Conservation (phyloP, 1,284 basidiomycete species). For the Boletus chippewaensis region DNA sequence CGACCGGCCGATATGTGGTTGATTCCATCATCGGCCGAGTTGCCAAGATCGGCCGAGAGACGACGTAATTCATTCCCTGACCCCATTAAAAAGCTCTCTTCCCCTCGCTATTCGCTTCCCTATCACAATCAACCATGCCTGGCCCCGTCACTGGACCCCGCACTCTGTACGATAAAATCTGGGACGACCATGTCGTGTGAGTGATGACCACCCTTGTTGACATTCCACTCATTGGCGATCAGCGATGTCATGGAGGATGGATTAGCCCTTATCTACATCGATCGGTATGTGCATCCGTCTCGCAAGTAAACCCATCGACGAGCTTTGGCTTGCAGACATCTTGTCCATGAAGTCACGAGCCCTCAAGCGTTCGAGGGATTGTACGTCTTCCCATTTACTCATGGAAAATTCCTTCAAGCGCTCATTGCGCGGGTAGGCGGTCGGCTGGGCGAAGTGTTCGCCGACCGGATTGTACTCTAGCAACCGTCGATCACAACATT, state of each 20-base stretch:
- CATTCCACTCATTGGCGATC: conserved; percentile 17
- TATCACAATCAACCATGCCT: conserved; percentile 42
- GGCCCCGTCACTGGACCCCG: conserved; percentile 53
- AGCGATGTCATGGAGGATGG: conserved; percentile 78
- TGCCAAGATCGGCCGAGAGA: conserved; percentile 19
- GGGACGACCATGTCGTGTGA: conserved; percentile 91
- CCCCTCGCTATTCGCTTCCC: neutral
- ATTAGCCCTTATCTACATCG: conserved; percentile 87
- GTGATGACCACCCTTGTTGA: conserved; percentile 26
- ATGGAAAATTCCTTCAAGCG: neutral
- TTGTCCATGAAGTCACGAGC: conserved; percentile 94
- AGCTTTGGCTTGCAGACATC: conserved; percentile 53
- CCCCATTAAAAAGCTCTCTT: neutral
- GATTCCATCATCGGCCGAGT: conserved; percentile 19
- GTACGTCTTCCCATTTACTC: conserved; percentile 37
- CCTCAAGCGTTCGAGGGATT: conserved; percentile 96
- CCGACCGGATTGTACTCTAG: conserved; percentile 89
- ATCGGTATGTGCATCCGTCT: conserved; percentile 50
- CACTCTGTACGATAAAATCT: conserved; percentile 94
- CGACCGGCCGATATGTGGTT: too few species aligned
- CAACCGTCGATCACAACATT: conserved; percentile 94
- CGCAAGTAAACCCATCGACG: neutral
- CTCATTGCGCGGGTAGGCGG: conserved; percentile 43
- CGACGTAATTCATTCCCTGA: neutral
- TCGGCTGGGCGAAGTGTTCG: conserved; percentile 79